Evolutionary conservation across 2,329 filamentous ascomycete genomes (phyloP), one percentile per base, ranked within the genome.

Genomic region (Scedosporium boydii): DNA sequence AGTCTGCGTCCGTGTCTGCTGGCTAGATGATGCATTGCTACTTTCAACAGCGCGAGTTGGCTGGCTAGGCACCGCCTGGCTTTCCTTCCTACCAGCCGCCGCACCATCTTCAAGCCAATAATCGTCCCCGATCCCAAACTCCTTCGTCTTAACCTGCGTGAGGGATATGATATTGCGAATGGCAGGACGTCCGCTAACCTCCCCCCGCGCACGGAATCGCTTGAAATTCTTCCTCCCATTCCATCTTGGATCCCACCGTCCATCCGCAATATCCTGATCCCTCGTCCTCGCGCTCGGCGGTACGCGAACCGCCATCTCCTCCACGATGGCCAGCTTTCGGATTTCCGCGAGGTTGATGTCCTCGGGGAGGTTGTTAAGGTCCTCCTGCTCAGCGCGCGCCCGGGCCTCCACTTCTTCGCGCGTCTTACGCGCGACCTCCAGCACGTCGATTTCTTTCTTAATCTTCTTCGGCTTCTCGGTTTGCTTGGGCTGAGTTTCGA

Each of bases 161-260:
- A 96, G 76, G 0, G 81, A 76, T 3, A 96, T 84, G 46, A 96
- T 89, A 41, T 89, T 76, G 62, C 76, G 77, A 29, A 76, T 73
- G 1, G 75, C 72, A 2, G 75, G 72, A 16, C 80, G 72, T 5
- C 80, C 76, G 1, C 69, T 65, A 5, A 67, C 66, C 21, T 82
- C 82, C 26, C 84, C 87, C 61, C 84, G 80, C 62, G 79, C 80
- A 23, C 82, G 80, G 70, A 99, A 99, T 68, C 86, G 89, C 73
- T 99, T 99, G 77, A 96, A 99, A 70, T 99, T 98, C 74, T 91
- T 93, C 53, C 93, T 83, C 0, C 93, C 95, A 71, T 97, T 96
- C 95, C 95, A 99, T 46, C 81, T 82, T 0, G 91, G 86, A 67
- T 97, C 85, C 93, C 93, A 97, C 48, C 90, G 82, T 4, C 81